Percentiles rank a stretch among this genome's conserved stretches.
These are phyloP conservation scores for Cynara cardunculus DNA, from an alignment of 129 eudicot species.

Conservation along the genomic window DNA sequence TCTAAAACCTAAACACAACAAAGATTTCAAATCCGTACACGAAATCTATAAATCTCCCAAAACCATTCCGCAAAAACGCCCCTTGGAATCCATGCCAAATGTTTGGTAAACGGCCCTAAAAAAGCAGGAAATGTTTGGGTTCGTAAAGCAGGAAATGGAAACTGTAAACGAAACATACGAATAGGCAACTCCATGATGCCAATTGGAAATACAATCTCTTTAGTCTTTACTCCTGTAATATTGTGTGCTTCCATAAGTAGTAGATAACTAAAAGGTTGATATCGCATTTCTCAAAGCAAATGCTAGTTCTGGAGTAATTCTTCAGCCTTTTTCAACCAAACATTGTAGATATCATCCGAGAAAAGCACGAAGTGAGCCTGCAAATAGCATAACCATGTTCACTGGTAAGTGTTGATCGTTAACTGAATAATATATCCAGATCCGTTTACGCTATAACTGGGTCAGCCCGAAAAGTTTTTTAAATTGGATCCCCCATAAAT, in stretches of 20 bases:
- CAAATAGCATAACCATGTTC: constrained; percentile 7
- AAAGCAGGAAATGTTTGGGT: not conserved
- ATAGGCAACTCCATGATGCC: not conserved
- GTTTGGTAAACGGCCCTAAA: too few species aligned
- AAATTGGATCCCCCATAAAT: too few species aligned
- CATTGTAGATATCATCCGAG: constrained; percentile 58
- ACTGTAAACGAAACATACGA: not conserved
- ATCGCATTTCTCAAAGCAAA: not conserved
- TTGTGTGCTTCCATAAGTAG: not conserved
- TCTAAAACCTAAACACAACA: too few species aligned
- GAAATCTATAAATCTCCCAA: too few species aligned
- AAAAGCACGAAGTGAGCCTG: constrained; percentile 89
- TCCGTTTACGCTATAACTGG: not conserved
- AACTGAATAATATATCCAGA: not conserved
- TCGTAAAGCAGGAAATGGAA: not conserved
- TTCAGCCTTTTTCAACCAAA: constrained; percentile 66
- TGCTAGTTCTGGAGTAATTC: constrained; percentile 35
- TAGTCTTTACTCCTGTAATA: not conserved
- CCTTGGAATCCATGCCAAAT: too few species aligned
- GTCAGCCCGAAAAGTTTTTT: too few species aligned
- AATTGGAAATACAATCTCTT: not conserved
- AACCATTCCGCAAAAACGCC: too few species aligned
- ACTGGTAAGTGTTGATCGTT: not conserved
- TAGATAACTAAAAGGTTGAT: not conserved
- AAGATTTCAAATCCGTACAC: too few species aligned